phyloP scores from a whole-genome alignment of 2,329 filamentous ascomycete genomes.

The Colletotrichum shisoi region DNA sequence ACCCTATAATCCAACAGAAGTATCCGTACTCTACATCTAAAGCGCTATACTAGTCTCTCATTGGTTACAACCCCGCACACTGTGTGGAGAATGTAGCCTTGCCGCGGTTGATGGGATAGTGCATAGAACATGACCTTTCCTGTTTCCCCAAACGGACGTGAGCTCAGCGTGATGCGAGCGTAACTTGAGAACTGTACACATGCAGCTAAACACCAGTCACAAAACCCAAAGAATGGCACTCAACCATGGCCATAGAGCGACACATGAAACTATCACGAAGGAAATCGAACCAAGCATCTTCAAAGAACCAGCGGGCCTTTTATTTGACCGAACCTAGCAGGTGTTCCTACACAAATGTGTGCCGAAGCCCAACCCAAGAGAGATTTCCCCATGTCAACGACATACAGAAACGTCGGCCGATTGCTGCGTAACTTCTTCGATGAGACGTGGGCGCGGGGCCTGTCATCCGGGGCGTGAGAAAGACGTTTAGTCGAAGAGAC shows the following conservation, averaged over 20 bases:
- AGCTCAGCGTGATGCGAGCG: no score
- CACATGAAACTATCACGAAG: background rate
- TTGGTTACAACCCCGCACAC: no score
- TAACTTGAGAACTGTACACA: background rate
- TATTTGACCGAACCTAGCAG: conserved; percentile 39
- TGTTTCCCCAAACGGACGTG: no score
- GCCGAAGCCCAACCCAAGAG: conserved; percentile 39
- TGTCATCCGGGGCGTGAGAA: conserved; percentile 45
- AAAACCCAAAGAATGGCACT: no score
- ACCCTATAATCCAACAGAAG: no score
- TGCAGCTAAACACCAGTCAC: background rate
- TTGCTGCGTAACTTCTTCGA: conserved; percentile 48
- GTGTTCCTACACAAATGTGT: conserved; percentile 35
- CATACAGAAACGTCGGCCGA: conserved; percentile 47
- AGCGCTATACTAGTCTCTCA: no score
- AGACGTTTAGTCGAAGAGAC: conserved; percentile 73
- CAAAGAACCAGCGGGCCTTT: conserved; percentile 39
- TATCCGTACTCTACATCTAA: no score
- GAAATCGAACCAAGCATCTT: background rate
- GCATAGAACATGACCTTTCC: no score
- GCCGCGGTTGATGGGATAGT: no score
- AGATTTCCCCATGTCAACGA: conserved; percentile 46
- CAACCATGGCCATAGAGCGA: no score
- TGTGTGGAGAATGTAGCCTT: no score
- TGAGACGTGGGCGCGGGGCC: conserved; percentile 45